Base-by-base conservation (phyloP, 2,329 filamentous ascomycete genomes). In the Drechslera avenae region DNA sequence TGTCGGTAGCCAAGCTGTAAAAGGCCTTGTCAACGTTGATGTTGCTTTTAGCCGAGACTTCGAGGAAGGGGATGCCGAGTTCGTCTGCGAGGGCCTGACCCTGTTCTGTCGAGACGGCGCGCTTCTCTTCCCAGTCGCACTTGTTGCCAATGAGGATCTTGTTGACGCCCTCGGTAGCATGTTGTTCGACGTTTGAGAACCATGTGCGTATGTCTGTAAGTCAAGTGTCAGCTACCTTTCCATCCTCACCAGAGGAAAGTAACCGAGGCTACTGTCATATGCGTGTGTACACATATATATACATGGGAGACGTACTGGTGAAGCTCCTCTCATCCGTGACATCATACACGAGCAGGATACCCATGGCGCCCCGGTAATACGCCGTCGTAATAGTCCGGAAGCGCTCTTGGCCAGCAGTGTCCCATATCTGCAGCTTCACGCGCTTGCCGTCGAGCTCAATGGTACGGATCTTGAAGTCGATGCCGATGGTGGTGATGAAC, bases 91-190 rank as follows among this genome's bases (percentile, higher is more conserved):
- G 85, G 61, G 88, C 87, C 76, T 99, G 92, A 66, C 94, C 94
- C 71, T 91, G 88, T 75, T 97, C 92, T 53, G 89, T 96, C 41
- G 90, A 91, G 34, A 99, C 89, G 47, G 90, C 91, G 64, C 94
- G 88, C 83, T 97, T 97, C 79, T 99, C 94, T 78, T 97, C 94
- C 94, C 94, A 97, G 78, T 99, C 94, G 79, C 94, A 99, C 80
- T 99, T 99, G 84, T 99, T 99, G 74, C 94, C 94, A 64, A 99
- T 97, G 62, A 99, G 85, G 73, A 99, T 97, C 83, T 97, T 99
- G 86, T 97, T 97, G 73, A 99, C 94, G 69, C 94, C 94, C 79
- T 97, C 94, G 68, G 91, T 96, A 52, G 94, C 94, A 79, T 99
- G 92, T 77, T 96, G 92, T 76, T 97, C 92, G 66, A 97, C 92